These are phyloP conservation scores for Papiliotrema laurentii DNA, from an alignment of 1,284 basidiomycete species.

Conservation along the genomic window DNA sequence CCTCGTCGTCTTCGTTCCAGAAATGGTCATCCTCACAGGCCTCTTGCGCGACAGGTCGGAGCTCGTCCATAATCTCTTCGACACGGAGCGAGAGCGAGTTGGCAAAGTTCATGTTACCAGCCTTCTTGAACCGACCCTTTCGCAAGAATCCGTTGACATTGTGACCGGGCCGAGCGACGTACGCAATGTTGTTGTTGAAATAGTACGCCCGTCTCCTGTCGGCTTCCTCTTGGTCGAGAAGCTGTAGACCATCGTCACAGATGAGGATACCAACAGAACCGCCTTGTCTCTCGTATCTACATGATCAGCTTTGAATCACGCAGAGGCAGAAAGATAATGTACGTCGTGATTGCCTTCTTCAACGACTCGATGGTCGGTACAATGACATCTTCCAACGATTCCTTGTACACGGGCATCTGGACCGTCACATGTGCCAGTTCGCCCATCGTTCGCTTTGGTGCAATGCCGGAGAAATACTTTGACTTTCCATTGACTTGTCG, in stretches of 20 bases:
- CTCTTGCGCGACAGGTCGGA: conserved; percentile 44
- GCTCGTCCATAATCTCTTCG: conserved; percentile 62
- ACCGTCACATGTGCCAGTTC: conserved; percentile 56
- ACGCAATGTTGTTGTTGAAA: conserved; percentile 73
- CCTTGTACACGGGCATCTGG: conserved; percentile 59
- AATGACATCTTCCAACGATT: conserved; percentile 54
- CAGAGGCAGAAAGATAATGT: not conserved
- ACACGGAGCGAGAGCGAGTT: conserved; percentile 65
- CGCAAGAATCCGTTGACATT: conserved; percentile 69
- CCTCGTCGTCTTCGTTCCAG: conserved; percentile 36
- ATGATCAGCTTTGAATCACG: conserved; percentile 13
- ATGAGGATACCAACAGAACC: conserved; percentile 50
- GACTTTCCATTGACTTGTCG: conserved; percentile 55
- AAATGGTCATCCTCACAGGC: conserved; percentile 13
- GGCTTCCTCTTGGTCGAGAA: conserved; percentile 61
- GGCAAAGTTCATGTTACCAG: conserved; percentile 75
- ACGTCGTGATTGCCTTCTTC: conserved; percentile 77
- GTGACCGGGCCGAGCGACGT: conserved; percentile 73
- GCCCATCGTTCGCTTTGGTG: conserved; percentile 51
- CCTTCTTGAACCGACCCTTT: conserved; percentile 81
- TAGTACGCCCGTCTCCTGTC: conserved; percentile 70
- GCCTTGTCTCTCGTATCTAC: conserved; percentile 37
- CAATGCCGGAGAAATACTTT: conserved; percentile 52
- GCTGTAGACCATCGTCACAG: conserved; percentile 59
- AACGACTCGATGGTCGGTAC: conserved; percentile 69